Evolutionary conservation across 306 rosid species (phyloP).

Genomic region (Alnus glutinosa): DNA sequence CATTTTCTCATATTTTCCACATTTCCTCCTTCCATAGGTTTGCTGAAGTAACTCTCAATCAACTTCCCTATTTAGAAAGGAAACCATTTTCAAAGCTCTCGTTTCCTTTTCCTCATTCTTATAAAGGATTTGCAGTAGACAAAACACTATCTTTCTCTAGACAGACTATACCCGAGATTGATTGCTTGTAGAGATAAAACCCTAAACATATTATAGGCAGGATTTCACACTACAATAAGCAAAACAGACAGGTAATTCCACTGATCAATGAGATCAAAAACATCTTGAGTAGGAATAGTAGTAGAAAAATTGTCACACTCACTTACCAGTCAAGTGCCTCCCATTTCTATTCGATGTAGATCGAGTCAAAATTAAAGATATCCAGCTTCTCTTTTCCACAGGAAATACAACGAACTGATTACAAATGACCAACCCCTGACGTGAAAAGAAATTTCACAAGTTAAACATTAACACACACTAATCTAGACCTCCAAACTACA

Average conservation of each 20-base stretch:
- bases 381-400: slow-evolving; percentile 12
- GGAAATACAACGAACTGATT: slow-evolving; percentile 13
- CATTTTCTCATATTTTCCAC: not conserved
- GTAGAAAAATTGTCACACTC: not conserved
- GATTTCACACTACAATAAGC: not conserved
- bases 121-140: not conserved
- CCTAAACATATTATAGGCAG: not conserved
- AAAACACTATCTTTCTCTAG: not conserved
- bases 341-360: slow-evolving; percentile 27
- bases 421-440: slow-evolving; percentile 22
- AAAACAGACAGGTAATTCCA: not conserved
- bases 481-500: slow-evolving; percentile 10
- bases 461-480: not conserved
- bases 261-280: not conserved
- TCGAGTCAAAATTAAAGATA: slow-evolving; percentile 25
- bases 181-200: not conserved
- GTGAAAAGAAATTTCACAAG: not conserved
- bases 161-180: not conserved
- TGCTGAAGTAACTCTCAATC: not conserved
- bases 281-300: not conserved
- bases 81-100: not conserved
- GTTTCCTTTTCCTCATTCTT: not conserved
- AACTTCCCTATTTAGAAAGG: not conserved
- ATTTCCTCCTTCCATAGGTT: not conserved
- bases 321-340: slow-evolving; percentile 36